Base-by-base conservation (phyloP, 352 stramenopile genomes). In the Phytophthora cryptogea region DNA sequence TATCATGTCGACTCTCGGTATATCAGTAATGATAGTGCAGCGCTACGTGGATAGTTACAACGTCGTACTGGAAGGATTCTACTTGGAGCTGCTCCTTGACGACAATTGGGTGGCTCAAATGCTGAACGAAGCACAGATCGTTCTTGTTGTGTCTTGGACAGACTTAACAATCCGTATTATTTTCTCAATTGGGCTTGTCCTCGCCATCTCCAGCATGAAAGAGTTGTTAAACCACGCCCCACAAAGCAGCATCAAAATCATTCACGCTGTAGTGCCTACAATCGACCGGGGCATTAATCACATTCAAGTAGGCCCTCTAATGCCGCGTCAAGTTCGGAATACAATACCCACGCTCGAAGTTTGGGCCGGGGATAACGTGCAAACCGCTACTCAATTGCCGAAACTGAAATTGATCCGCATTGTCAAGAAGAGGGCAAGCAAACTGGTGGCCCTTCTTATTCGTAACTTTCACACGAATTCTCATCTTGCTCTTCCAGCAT, bases 81-180 rank as follows among this genome's bases (percentile, higher is more conserved):
- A 32, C 8, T 52, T 63, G 9, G 52, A 68, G 9, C 4, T 23
- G 8, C 33, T 57, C 0, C 1, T 7, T 5, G 54, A 59, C 27
- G 41, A 65, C 4, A 13, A 37, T 0, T 59, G 28, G 46, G 23
- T 52, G 14, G 46, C 49, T 6, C 48, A 65, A 35, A 52, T 69
- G 54, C 28, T 69, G 4, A 70, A 67, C 17, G 59, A 76, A 43
- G 36, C 61, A 4, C 54, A 68, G 33, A 47, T 70, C 4, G 17
- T 73, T 3, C 33, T 72, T 1, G 62, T 76, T 0, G 36, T 55
- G 8, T 76, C 68, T 2, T 76, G 59, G 63, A n/a, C 35, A 2
- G 68, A 73, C 42, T n/a, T 76, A 1, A 20, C 32, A 3, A 63
- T 16, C 2, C 63, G 55, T 4, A 13, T 67, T 0, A 7, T 70